A percentile compares a stretch with the other conserved stretches of the same genome.
Evolutionary conservation across 169 alveolate genomes (phyloP).

Genomic region (Plasmodium chabaudi): DNA sequence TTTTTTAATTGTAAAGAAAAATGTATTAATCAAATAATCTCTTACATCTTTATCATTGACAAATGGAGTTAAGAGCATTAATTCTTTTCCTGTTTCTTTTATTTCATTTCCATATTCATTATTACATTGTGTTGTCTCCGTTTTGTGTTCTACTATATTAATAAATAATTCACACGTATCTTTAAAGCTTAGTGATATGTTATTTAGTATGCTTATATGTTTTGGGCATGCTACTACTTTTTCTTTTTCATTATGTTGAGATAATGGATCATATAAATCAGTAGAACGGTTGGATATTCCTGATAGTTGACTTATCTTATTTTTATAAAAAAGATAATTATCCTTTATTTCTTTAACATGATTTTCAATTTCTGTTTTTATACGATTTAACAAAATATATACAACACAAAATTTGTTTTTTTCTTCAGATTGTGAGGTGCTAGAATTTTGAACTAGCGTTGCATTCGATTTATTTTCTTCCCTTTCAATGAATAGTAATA

Average conservation of each 20-base stretch:
- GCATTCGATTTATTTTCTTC: not conserved
- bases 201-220: not conserved
- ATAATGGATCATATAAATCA: not conserved
- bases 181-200: not conserved
- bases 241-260: not conserved
- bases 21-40: conserved; percentile 24
- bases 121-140: not conserved
- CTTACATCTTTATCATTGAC: conserved; percentile 21
- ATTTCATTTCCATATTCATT: not conserved
- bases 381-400: conserved; percentile 4
- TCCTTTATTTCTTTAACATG: conserved; percentile 18
- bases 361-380: conserved; percentile 8
- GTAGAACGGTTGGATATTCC: not conserved
- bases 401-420: not conserved
- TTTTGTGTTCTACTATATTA: conserved; percentile 6
- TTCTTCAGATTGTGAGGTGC: no score
- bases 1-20: conserved; percentile 16
- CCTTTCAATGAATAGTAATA: conserved; percentile 10
- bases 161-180: conserved; percentile 14
- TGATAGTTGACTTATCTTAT: not conserved
- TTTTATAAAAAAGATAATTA: conserved; percentile 2
- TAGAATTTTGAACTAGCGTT: no score
- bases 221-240: not conserved
- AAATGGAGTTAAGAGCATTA: conserved; percentile 1
- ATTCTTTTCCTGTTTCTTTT: conserved; percentile 1